These are phyloP conservation scores for Pharnaceum exiguum DNA, from an alignment of 148 eudicot species.

Conservation along the genomic window DNA sequence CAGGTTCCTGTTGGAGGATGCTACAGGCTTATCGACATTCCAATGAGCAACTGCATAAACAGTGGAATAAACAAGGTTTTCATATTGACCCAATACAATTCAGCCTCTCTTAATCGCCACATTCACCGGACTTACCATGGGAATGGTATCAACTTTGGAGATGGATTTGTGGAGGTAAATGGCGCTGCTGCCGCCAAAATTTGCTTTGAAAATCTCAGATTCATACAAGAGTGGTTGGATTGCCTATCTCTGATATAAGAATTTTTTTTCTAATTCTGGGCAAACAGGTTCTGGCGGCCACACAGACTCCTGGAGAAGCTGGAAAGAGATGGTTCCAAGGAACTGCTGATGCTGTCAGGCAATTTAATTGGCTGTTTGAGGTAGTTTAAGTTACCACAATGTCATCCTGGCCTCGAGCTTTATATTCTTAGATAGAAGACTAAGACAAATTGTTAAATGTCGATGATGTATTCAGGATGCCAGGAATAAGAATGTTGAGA, in stretches of 20 bases:
- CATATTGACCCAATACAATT: slow-evolving; percentile 86
- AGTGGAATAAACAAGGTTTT: slow-evolving; percentile 87
- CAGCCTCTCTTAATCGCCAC: slow-evolving; percentile 95
- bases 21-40: slow-evolving; percentile 91
- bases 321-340: slow-evolving; percentile 99
- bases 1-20: slow-evolving; percentile 98
- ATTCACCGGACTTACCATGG: slow-evolving; percentile 84
- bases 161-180: slow-evolving; percentile 92
- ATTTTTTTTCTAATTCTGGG: background rate
- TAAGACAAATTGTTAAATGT: background rate
- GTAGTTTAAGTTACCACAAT: slow-evolving; percentile 16
- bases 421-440: background rate
- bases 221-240: background rate
- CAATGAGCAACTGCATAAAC: slow-evolving; percentile 98
- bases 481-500: slow-evolving; percentile 70
- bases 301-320: slow-evolving; percentile 87
- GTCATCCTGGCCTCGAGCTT: background rate
- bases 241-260: background rate
- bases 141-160: slow-evolving; percentile 86
- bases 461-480: slow-evolving; percentile 49
- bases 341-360: slow-evolving; percentile 97
- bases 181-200: background rate
- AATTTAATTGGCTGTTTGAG: slow-evolving; percentile 92
- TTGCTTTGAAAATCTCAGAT: background rate
- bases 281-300: slow-evolving; percentile 90